Evolutionary conservation across 192 early-diverging fungal species (phyloP).

Genomic region (Podila clonocystis): DNA sequence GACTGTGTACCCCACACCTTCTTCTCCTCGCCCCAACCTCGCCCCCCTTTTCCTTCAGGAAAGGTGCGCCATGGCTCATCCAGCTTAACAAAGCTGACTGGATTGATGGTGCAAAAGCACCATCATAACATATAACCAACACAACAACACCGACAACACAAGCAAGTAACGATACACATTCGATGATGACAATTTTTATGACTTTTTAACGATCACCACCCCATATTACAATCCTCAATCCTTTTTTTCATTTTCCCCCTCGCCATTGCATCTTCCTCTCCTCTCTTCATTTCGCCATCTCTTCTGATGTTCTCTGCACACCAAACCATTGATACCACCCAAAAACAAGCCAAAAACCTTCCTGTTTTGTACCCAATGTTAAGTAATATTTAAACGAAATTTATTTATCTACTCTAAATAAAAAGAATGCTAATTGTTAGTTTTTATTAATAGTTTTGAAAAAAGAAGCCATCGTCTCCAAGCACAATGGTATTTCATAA

Average conservation of each 20-base stretch:
- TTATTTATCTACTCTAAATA: neutral
- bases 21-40: no score
- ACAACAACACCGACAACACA: neutral
- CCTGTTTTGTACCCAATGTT: neutral
- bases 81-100: no score
- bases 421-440: neutral
- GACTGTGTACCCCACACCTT: no score
- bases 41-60: no score
- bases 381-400: neutral
- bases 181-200: conserved; percentile 2
- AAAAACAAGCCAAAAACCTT: neutral
- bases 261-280: no score
- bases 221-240: neutral
- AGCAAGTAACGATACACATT: conserved; percentile 2
- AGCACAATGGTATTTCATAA: no score
- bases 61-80: no score
- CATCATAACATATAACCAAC: neutral
- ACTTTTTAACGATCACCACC: neutral
- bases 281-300: no score
- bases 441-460: no score
- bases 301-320: neutral
- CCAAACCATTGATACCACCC: neutral
- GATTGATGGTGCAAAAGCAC: neutral
- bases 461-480: no score
- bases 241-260: no score